Conservation (phyloP, 2,329 filamentous ascomycete genomes). For the Juglanconis juglandina region DNA sequence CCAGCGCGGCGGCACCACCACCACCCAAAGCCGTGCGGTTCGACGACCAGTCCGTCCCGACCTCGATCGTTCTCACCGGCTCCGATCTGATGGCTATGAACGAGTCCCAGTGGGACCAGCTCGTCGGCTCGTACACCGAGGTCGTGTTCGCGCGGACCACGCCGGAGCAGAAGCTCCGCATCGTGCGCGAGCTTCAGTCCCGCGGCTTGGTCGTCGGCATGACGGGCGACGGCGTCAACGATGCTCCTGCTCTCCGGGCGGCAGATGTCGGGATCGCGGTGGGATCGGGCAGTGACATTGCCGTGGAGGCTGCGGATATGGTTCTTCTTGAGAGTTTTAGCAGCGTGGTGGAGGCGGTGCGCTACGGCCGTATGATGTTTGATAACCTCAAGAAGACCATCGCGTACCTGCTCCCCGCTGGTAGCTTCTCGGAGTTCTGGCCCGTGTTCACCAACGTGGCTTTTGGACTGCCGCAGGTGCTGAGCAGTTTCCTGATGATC, state of each 20-base stretch:
- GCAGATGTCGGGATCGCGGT: conserved; percentile 83
- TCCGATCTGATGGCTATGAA: conserved; percentile 64
- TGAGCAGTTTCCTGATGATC: conserved; percentile 72
- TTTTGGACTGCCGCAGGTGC: conserved; percentile 69
- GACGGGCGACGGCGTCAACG: conserved; percentile 85
- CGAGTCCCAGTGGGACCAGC: conserved; percentile 64
- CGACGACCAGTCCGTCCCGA: conserved; percentile 25
- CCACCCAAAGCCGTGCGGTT: conserved; percentile 22
- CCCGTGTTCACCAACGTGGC: conserved; percentile 70
- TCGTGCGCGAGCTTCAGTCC: conserved; percentile 70
- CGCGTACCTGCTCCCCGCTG: conserved; percentile 70
- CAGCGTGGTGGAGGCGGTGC: conserved; percentile 68
- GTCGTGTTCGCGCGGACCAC: conserved; percentile 76
- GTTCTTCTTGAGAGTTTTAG: conserved; percentile 74
- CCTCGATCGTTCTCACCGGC: conserved; percentile 62
- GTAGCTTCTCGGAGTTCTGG: conserved; percentile 73
- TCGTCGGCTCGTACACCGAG: conserved; percentile 61
- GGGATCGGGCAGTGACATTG: conserved; percentile 77
- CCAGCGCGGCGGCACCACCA: conserved; percentile 17
- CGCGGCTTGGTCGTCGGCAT: conserved; percentile 69
- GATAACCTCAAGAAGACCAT: conserved; percentile 77
- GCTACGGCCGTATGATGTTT: conserved; percentile 72
- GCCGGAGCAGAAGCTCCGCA: conserved; percentile 74
- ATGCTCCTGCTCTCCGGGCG: conserved; percentile 74
- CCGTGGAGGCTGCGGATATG: conserved; percentile 77